Evolutionary conservation across 495 filamentous ascomycete species (phyloP).

Genomic region (Xylaria telfairii): DNA sequence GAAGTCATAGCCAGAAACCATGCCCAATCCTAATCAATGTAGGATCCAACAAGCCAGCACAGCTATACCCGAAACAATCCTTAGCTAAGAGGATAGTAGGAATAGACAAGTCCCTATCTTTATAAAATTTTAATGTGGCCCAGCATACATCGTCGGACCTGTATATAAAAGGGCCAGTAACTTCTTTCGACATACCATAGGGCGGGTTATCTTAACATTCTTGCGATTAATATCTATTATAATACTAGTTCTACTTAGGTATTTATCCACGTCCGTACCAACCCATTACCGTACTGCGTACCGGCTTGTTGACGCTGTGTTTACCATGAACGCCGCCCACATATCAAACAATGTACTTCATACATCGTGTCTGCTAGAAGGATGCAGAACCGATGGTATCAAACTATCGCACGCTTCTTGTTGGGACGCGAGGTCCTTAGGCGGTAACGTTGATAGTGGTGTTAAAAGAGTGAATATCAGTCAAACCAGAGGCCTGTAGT

Average conservation of each 20-base stretch:
- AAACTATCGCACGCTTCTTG: not conserved
- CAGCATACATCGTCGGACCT: not conserved
- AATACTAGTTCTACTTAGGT: not conserved
- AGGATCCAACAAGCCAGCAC: not conserved
- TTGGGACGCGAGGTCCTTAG: not conserved
- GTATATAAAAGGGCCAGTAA: not conserved
- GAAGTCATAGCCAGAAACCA: not conserved
- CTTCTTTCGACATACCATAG: conserved; percentile 9
- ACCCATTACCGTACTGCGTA: not conserved
- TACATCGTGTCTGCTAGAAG: not conserved
- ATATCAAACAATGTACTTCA: not conserved
- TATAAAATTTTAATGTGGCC: not conserved
- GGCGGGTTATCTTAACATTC: no score
- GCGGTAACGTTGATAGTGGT: conserved; percentile 31
- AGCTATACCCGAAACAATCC: not conserved
- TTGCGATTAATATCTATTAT: conserved; percentile 15
- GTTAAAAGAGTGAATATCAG: conserved; percentile 29
- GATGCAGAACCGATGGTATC: not conserved
- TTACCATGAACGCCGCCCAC: conserved; percentile 12
- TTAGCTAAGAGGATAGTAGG: not conserved
- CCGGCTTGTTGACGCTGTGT: not conserved
- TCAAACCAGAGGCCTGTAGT: conserved; percentile 33
- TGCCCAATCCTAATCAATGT: not conserved
- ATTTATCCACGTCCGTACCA: conserved; percentile 5
- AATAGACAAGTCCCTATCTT: not conserved